phyloP scores from a whole-genome alignment of 1,139 yeast species.

The Nadsonia commutata region DNA sequence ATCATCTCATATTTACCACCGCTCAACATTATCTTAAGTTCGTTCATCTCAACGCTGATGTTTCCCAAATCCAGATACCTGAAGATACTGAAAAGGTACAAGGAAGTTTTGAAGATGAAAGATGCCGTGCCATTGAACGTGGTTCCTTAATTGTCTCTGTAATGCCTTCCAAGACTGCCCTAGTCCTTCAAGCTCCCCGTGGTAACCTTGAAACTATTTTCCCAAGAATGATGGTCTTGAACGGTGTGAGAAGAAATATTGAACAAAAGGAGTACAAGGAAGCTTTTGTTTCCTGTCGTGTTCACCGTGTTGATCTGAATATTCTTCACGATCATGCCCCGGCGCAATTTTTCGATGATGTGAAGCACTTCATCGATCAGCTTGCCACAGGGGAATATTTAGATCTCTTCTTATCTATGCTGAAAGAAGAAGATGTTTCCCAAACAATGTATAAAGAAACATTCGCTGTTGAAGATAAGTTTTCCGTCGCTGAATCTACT shows the following conservation, averaged over 20 bases:
- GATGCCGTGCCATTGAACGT: constrained; percentile 77
- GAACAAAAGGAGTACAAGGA: constrained; percentile 39
- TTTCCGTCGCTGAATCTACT: neutral
- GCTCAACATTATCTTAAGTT: constrained; percentile 78
- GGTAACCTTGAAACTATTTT: constrained; percentile 90
- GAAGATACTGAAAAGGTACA: constrained; percentile 19
- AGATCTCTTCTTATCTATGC: constrained; percentile 75
- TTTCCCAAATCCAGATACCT: constrained; percentile 18
- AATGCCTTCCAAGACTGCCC: constrained; percentile 72
- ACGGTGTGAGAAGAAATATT: constrained; percentile 66
- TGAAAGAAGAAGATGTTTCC: constrained; percentile 79
- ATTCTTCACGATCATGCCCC: constrained; percentile 82
- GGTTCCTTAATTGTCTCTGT: constrained; percentile 73
- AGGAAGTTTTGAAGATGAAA: constrained; percentile 41
- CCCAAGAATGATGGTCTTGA: constrained; percentile 83
- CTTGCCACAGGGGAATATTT: constrained; percentile 60
- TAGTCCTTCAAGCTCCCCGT: constrained; percentile 84
- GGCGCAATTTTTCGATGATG: constrained; percentile 42
- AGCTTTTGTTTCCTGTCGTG: constrained; percentile 75
- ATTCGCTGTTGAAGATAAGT: constrained; percentile 14
- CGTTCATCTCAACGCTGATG: constrained; percentile 45
- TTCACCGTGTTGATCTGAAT: constrained; percentile 85
- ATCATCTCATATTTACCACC: constrained; percentile 69
- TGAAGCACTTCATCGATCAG: constrained; percentile 58
- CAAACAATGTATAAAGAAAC: constrained; percentile 75